Conservation (phyloP, 1,284 basidiomycete genomes). For the Erythrobasidium hasegawianum region DNA sequence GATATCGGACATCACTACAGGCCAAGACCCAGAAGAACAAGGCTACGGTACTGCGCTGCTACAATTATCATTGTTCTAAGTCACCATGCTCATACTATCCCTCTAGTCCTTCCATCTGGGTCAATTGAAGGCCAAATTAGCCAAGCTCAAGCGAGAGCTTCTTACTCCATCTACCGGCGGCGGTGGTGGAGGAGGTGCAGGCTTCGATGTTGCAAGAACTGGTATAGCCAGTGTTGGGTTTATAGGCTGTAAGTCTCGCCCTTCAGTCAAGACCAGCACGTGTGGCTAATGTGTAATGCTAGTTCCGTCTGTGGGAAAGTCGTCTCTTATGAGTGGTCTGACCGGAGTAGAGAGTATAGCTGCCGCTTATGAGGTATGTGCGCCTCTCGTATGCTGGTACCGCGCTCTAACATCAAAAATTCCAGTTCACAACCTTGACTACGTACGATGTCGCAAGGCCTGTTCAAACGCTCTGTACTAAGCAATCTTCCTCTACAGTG, state of each 20-base stretch:
- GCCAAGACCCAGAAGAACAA: conserved; percentile 92
- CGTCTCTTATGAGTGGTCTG: conserved; percentile 94
- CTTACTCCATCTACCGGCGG: conserved; percentile 74
- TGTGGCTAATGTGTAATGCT: conserved; percentile 58
- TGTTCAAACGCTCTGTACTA: no score
- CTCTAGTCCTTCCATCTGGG: conserved; percentile 63
- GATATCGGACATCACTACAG: conserved; percentile 50
- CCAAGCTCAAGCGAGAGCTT: conserved; percentile 91
- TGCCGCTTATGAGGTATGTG: conserved; percentile 71
- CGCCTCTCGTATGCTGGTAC: not conserved
- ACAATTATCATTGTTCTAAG: conserved; percentile 49
- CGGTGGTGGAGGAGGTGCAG: conserved; percentile 77
- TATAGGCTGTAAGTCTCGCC: conserved; percentile 58
- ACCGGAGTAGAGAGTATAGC: conserved; percentile 96
- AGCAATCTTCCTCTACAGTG: conserved; percentile 73
- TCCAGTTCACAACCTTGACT: conserved; percentile 69
- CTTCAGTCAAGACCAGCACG: not conserved
- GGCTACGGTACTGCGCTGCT: conserved; percentile 49
- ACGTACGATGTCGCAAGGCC: conserved; percentile 39
- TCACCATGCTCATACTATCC: conserved; percentile 53
- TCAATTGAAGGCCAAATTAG: conserved; percentile 94
- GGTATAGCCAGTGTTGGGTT: conserved; percentile 95
- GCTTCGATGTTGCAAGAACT: conserved; percentile 96
- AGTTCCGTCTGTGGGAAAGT: conserved; percentile 60
- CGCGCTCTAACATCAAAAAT: not conserved